Percentiles rank a stretch among this genome's conserved stretches.
phyloP scores from a whole-genome alignment of 2,329 filamentous ascomycete genomes.

The Triangularia verruculosa region DNA sequence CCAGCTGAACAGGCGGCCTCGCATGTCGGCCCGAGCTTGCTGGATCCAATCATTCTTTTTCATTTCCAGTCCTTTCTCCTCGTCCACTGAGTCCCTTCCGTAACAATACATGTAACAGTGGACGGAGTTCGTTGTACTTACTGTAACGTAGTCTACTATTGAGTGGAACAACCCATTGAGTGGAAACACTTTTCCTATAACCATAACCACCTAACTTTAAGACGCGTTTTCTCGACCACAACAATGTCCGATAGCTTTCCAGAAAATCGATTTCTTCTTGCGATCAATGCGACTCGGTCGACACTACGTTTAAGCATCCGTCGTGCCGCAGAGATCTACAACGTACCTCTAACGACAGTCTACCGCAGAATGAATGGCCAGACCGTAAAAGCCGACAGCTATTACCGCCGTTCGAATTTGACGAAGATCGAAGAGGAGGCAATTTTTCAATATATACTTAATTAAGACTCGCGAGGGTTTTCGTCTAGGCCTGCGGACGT shows the following conservation, averaged over 20 bases:
- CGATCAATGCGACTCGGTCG: neutral
- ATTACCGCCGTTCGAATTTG: neutral
- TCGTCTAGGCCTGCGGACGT: neutral
- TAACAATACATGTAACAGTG: no score
- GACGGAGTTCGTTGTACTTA: no score
- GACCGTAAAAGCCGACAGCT: neutral
- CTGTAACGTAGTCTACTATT: neutral
- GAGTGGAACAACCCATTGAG: neutral
- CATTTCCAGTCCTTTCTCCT: no score
- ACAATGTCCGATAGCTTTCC: neutral
- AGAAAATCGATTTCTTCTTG: neutral
- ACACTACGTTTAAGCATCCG: no score
- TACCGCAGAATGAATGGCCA: neutral
- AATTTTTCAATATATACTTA: neutral
- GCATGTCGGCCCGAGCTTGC: no score
- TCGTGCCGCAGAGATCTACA: neutral
- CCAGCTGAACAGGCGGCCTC: no score
- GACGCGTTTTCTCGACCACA: neutral
- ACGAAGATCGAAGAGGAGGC: neutral
- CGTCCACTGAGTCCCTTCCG: no score
- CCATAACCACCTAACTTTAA: neutral
- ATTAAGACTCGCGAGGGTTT: neutral
- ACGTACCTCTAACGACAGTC: neutral
- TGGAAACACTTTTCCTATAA: neutral
- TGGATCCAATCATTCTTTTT: no score